Percentiles rank a stretch among this genome's conserved stretches.
phyloP scores from a whole-genome alignment of 192 early-diverging fungal species.

The Phycomyces nitens region DNA sequence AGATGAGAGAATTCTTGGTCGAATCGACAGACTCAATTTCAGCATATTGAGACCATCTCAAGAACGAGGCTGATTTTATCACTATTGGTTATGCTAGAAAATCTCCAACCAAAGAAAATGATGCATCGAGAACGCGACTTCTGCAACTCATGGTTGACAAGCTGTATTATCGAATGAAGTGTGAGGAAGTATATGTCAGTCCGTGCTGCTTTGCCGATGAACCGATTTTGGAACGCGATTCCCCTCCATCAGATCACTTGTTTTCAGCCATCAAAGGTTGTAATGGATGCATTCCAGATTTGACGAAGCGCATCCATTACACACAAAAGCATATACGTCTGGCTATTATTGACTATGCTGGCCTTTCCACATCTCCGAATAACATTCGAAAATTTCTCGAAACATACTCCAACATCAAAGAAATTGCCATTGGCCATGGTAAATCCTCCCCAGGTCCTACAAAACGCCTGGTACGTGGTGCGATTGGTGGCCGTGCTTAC shows the following conservation, averaged over 20 bases:
- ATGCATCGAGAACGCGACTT: not conserved
- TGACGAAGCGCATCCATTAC: not conserved
- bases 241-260: not conserved
- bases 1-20: not conserved
- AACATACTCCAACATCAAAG: not conserved
- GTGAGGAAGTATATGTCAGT: slow-evolving; percentile 2
- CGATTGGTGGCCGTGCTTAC: too few species aligned
- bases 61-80: not conserved
- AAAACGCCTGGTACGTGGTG: too few species aligned
- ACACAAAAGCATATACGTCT: not conserved
- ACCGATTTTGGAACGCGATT: not conserved
- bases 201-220: not conserved
- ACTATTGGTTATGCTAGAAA: slow-evolving; percentile 4
- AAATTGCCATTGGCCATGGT: slow-evolving; percentile 6
- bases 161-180: not conserved
- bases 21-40: not conserved
- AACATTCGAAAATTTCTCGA: not conserved
- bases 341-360: slow-evolving; percentile 3
- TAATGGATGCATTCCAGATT: not conserved
- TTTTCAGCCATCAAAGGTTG: not conserved
- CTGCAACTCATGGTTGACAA: slow-evolving; percentile 9
- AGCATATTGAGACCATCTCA: not conserved
- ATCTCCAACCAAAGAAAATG: not conserved
- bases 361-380: not conserved
- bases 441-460: too few species aligned